Conservation (phyloP, 179 eudicot species). For the Carnegiea gigantea region DNA sequence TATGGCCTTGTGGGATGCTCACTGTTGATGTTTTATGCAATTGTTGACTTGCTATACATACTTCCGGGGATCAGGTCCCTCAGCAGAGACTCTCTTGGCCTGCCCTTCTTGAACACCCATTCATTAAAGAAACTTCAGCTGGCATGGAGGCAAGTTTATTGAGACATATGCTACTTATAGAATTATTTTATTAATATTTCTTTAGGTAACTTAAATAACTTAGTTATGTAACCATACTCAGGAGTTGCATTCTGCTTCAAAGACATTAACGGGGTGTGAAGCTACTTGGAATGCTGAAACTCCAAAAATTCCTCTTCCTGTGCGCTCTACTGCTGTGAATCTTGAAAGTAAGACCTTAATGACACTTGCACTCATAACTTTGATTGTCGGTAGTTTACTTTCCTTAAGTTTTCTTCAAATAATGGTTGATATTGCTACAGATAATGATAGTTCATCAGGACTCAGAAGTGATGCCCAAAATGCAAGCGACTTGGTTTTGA, state of each 20-base stretch:
- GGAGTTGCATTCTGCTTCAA: constrained; percentile 53
- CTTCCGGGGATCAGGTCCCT: constrained; percentile 58
- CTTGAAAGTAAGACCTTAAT: constrained; percentile 58
- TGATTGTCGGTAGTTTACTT: background rate
- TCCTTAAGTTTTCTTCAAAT: background rate
- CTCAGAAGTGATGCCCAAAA: constrained; percentile 32
- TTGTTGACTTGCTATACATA: constrained; percentile 14
- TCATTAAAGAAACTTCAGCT: constrained; percentile 60
- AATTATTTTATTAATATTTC: background rate
- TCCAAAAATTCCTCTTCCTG: constrained; percentile 42
- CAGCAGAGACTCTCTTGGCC: constrained; percentile 96
- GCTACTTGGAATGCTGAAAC: constrained; percentile 53
- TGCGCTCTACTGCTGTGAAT: constrained; percentile 39
- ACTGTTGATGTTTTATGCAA: background rate
- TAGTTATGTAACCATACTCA: constrained; percentile 28
- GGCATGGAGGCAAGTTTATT: constrained; percentile 55
- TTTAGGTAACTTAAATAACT: background rate
- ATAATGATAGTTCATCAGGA: constrained; percentile 27
- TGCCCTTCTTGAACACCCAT: constrained; percentile 91
- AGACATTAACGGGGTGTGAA: constrained; percentile 46
- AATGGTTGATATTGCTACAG: constrained; percentile 30
- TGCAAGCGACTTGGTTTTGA: constrained; percentile 28
- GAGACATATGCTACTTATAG: constrained; percentile 5
- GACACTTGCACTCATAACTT: background rate
- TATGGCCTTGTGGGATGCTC: background rate